phyloP scores from a whole-genome alignment of 108 stramenopile species.

The Nitzschia sp. region DNA sequence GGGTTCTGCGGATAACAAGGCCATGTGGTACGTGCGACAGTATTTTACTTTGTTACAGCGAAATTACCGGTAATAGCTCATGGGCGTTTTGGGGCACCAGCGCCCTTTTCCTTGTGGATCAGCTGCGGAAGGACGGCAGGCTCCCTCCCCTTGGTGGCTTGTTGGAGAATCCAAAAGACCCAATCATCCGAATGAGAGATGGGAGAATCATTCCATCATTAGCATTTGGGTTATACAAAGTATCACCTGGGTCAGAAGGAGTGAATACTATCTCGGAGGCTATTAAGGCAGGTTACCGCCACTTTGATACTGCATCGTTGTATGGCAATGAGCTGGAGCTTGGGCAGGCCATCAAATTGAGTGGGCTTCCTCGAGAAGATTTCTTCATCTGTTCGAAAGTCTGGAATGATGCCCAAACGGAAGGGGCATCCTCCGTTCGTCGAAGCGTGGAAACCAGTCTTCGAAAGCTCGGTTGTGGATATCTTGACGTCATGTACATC shows the following conservation, averaged over 20 bases:
- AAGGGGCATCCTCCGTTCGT: constrained; percentile 73
- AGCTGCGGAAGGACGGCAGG: constrained; percentile 35
- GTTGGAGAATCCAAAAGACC: neutral
- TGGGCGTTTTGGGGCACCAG: too few relatives aligned
- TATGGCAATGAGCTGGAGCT: constrained; percentile 88
- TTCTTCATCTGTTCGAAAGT: constrained; percentile 90
- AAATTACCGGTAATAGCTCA: too few relatives aligned
- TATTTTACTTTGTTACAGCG: neutral
- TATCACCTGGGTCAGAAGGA: constrained; percentile 48
- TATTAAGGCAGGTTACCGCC: constrained; percentile 81
- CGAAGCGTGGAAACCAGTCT: constrained; percentile 64
- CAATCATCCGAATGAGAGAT: neutral
- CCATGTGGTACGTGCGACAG: constrained; percentile 33
- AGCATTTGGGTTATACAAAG: constrained; percentile 66
- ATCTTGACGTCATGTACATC: constrained; percentile 70
- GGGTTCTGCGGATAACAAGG: constrained; percentile 41
- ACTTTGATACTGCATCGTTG: constrained; percentile 88
- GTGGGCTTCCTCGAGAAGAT: constrained; percentile 60
- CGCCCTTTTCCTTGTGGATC: constrained; percentile 30
- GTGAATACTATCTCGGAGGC: constrained; percentile 58
- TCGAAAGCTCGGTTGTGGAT: constrained; percentile 56
- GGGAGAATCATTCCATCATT: constrained; percentile 40
- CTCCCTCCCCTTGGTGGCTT: constrained; percentile 27
- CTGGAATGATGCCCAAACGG: constrained; percentile 90
- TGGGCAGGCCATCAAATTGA: constrained; percentile 68